Evolutionary conservation across 2,329 filamentous ascomycete species (phyloP), one percentile per base, ranked within the genome.

Genomic region (Aspergillus tanneri): DNA sequence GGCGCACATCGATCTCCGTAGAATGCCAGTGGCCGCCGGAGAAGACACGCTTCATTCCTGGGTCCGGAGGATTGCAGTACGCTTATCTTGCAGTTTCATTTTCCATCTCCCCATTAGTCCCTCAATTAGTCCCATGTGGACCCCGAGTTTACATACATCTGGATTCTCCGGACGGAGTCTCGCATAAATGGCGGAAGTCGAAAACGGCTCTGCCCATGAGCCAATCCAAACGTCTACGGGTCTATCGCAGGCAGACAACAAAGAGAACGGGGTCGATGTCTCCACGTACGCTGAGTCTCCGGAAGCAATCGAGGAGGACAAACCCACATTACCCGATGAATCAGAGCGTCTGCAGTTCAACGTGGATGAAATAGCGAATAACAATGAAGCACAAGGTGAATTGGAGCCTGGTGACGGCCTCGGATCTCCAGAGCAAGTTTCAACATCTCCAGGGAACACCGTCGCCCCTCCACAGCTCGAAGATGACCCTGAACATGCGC

Each of bases 131-230:
- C 61, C 58, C 54, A 67, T 66, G 64, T 56, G 54, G 59, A 59
- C 59, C 51, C 49, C 47, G 53, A 43, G 44, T 50, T 52, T 59
- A 52, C 47, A 53, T 59, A 46, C 56, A 56, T 46, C 28, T 57
- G 48, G 52, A 55, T 55, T 54, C 59, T 62, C 61, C 66, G 60
- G 47, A 56, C 59, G 65, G 66, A 68, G 66, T 67, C 59, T 64
- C 55, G 54, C 58, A 68, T 67, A 69, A 59, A 72, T 72, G 69
- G 69, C 67, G 60, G 69, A 72, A 57, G 65, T 66, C 45, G 67
- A 70, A 53, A 59, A 67, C 55, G 63, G 60, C 64, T 59, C 64
- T 50, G 46, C 52, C 28, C 57, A 59, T 50, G 64, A 65, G 62
- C 65, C 61, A 47, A 52, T 54, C 55, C 60, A 61, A 54, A 54